Base-by-base conservation (phyloP, 2,329 filamentous ascomycete genomes). In the Nemania sp. region DNA sequence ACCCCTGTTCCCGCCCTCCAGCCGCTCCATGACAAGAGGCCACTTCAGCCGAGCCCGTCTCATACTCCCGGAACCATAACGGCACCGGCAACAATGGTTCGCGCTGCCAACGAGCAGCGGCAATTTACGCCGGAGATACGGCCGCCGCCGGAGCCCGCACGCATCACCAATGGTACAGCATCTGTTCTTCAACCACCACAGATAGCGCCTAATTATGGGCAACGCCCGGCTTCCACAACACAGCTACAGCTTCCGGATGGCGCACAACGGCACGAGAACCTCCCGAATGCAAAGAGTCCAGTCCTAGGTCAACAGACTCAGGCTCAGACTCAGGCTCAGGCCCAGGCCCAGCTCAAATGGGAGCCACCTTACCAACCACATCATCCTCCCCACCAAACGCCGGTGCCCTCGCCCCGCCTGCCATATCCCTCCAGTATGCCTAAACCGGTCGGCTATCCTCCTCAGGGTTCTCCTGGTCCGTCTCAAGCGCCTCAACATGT, bases 171-270 rank as follows among this genome's bases (percentile, higher is more conserved):
- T 46, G 59, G 56, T 24, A 48, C 66, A n/a, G 49, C 68, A 9
- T 69, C 68, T 20, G 72, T 73, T 40, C 68, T 76, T 39, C 73
- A 76, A 54, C 71, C 70, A 53, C 74, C 74, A 2, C 72, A 73
- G 45, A 68, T 66, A 14, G 62, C 65, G 34, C 64, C 69, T 37
- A 57, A 65, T 8, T 70, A 70, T 46, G 57, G 63, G 12, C 54
- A 64, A 23, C 65, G 63, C 15, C 64, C 70, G 6, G 53, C 64
- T 47, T 62, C 69, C 20, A 56, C 53, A 26, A 59, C 64, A 4
- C 64, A 69, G 19, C 52, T 63, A 36, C 59, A 62, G n/a, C 34
- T 58, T 7, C 46, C 64, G 11, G 71, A 73, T 47, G 65, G 64
- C 19, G 48, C 70, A 14, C 72, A 71, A 52, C 67, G 68, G 31